Conservation (phyloP, 768 basidiomycete species). For the Tulasnella sp. region DNA sequence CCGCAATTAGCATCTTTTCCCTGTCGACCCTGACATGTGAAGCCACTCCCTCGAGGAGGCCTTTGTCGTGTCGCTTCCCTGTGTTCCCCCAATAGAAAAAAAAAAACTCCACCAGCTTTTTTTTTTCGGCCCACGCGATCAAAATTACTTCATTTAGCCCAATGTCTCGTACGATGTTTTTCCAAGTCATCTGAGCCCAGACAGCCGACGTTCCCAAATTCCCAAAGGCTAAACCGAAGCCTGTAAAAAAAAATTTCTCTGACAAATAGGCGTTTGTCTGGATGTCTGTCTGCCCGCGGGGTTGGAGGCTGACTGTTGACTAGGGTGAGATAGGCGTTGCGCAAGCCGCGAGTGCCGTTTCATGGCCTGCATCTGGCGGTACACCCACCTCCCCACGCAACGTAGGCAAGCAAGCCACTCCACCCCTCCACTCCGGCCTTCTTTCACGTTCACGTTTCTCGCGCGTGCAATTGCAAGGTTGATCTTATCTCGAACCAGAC, state of each 20-base stretch:
- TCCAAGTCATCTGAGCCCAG: not conserved
- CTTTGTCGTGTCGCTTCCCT: slow-evolving; percentile 1
- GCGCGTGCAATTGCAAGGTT: too few relatives aligned
- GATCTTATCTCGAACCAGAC: too few relatives aligned
- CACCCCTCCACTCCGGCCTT: too few relatives aligned
- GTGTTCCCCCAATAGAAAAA: slow-evolving; percentile 14
- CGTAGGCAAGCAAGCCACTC: too few relatives aligned
- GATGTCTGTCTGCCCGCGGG: not conserved
- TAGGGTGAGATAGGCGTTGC: not conserved
- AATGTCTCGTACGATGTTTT: not conserved
- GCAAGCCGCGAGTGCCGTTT: not conserved
- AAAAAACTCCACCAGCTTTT: not conserved
- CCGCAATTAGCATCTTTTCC: not conserved
- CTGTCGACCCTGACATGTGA: slow-evolving; percentile 10
- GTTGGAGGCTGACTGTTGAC: not conserved
- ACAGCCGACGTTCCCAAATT: too few relatives aligned
- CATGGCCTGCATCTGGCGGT: not conserved
- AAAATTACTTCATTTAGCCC: slow-evolving; percentile 1
- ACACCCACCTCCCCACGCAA: not conserved
- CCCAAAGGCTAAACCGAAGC: not conserved
- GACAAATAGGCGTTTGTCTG: too few relatives aligned
- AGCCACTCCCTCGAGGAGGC: slow-evolving; percentile 7
- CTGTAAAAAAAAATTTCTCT: not conserved
- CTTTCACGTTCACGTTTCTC: too few relatives aligned
- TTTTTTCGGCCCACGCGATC: slow-evolving; percentile 11